Percentiles rank a stretch among this genome's conserved stretches.
These are phyloP conservation scores for Alternaria sp. DNA, from an alignment of 2,329 filamentous ascomycete genomes.

Conservation along the genomic window DNA sequence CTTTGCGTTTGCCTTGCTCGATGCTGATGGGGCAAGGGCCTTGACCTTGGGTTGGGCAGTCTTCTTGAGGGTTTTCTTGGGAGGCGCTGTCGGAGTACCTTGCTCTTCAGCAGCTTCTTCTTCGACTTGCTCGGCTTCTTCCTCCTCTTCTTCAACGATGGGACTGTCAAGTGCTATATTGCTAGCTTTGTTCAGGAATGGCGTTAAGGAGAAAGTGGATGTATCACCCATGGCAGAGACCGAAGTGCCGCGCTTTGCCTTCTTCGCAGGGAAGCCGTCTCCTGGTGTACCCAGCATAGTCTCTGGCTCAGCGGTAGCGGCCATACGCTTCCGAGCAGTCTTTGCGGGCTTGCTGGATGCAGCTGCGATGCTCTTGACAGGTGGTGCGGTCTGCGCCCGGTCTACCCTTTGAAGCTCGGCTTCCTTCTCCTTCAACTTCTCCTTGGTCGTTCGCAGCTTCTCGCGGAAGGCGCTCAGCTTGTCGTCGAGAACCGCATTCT, in stretches of 20 bases:
- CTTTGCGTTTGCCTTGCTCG: conserved; percentile 54
- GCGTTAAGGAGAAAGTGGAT: conserved; percentile 91
- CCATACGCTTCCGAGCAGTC: conserved; percentile 50
- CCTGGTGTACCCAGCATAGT: conserved; percentile 58
- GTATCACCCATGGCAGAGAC: conserved; percentile 75
- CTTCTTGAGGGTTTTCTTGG: conserved; percentile 39
- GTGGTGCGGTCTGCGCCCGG: conserved; percentile 49
- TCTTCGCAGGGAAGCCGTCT: conserved; percentile 54
- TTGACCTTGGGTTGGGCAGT: conserved; percentile 45
- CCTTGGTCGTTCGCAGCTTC: conserved; percentile 73
- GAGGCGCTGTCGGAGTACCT: conserved; percentile 37
- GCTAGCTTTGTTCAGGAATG: conserved; percentile 81
- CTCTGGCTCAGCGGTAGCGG: conserved; percentile 55
- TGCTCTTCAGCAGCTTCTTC: conserved; percentile 34
- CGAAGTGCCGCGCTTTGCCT: conserved; percentile 58
- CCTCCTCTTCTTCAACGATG: conserved; percentile 43
- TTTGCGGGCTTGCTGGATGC: conserved; percentile 47
- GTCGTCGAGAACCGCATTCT: conserved; percentile 70
- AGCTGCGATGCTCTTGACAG: conserved; percentile 37
- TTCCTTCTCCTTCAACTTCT: conserved; percentile 73
- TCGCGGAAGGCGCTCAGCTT: conserved; percentile 72
- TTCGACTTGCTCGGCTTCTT: conserved; percentile 27
- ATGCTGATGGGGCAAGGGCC: conserved; percentile 52
- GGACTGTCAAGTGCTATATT: conserved; percentile 59
- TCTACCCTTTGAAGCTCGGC: conserved; percentile 55